A percentile compares a stretch with the other conserved stretches of the same genome.
Conservation (phyloP, 768 basidiomycete species). For the Mycena maculata region DNA sequence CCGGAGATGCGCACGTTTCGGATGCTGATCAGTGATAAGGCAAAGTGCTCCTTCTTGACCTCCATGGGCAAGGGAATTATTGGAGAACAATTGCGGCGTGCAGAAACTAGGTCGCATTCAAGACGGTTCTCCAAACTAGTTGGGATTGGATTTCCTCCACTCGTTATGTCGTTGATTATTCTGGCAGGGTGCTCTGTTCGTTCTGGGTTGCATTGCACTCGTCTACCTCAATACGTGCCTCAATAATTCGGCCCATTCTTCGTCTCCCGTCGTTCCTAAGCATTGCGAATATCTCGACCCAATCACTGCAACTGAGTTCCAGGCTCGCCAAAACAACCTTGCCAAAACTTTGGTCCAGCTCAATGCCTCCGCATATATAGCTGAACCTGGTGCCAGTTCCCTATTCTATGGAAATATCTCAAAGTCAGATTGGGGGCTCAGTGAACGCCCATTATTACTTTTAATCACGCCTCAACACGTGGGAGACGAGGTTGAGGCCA, state of each 20-base stretch:
- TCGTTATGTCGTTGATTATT: too few relatives aligned
- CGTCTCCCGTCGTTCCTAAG: neutral
- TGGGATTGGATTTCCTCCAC: neutral
- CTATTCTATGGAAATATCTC: slow-evolving; percentile 82
- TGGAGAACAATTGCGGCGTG: neutral
- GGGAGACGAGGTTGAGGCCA: slow-evolving; percentile 46
- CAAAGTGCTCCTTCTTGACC: neutral
- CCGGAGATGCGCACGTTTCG: too few relatives aligned
- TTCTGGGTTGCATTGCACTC: neutral
- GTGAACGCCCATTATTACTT: slow-evolving; percentile 83
- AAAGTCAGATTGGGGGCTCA: slow-evolving; percentile 69
- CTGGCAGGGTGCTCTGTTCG: slow-evolving; percentile 9
- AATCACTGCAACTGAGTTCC: slow-evolving; percentile 61
- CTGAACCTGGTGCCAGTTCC: slow-evolving; percentile 81
- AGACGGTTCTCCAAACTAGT: slow-evolving; percentile 14
- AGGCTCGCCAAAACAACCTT: slow-evolving; percentile 62
- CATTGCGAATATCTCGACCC: slow-evolving; percentile 33
- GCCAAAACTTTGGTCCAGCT: slow-evolving; percentile 60
- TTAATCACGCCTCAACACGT: slow-evolving; percentile 62
- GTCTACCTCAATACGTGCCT: neutral
- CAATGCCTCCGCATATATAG: slow-evolving; percentile 76
- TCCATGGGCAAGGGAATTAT: slow-evolving; percentile 21
- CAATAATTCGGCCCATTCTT: neutral
- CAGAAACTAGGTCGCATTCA: neutral
- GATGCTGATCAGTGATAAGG: neutral